Evolutionary conservation across 1,284 basidiomycete genomes (phyloP), one percentile per base, ranked within the genome.

Genomic region (Apiotrichum domesticum): DNA sequence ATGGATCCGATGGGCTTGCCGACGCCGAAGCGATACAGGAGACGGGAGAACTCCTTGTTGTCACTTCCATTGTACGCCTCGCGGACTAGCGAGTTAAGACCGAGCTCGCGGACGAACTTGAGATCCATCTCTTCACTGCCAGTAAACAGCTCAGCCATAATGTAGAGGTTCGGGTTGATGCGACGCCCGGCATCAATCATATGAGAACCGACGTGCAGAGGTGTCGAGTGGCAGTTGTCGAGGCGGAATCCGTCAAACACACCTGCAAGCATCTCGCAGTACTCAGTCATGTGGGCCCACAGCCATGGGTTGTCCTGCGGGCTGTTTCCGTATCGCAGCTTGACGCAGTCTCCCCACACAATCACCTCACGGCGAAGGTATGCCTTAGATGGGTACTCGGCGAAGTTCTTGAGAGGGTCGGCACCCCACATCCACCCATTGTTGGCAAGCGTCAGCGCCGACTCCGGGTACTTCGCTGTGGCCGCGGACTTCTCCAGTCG

Each of bases 341-440:
- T 98, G 70, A 98, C 95, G 72, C 95, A 98, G 75, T 98, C 96
- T 44, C 87, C 86, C 95, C 95, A 98, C 15, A 87, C 90, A 65
- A 98, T 98, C 50, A 98, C 90, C 75, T 97, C 91, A 52, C 95
- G 87, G 35, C 92, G 86, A 48, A 98, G 82, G 74, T 98, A 98
- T 1, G 93, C 88, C 73, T 95, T 95, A n/a, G 94, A 98, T 1
- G 89, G 87, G 49, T 84, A 84, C n/a, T 90, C 83, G 8, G 94
- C 95, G 78, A 98, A 98, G 79, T 98, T 96, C 63, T 86, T 82
- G 21, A 98, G 81, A 0, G 95, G 95, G 73, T 98, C 87, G 2
- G 95, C 94, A 58, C 88, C 81, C 95, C 95, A 98, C 66, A 98
- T 95, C 95, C 95, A 98, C 6, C 95, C 95, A 69, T 98, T 98